Percentiles rank a stretch among this genome's conserved stretches.
Conservation (phyloP, 768 basidiomycete species). For the Mycena sanguinolenta region DNA sequence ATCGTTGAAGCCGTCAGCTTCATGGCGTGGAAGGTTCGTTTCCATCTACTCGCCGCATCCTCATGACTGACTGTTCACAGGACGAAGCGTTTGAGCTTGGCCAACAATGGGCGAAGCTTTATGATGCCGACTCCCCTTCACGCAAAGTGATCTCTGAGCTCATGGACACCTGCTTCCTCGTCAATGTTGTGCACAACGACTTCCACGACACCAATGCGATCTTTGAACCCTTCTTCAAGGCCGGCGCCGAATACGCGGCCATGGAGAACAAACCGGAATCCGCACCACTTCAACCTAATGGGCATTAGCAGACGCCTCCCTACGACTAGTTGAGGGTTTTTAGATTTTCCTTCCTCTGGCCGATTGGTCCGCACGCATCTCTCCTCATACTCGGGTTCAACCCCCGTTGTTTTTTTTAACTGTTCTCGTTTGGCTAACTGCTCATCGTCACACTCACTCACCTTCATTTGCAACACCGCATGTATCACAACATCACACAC, state of each 20-base stretch:
- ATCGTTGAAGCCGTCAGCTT: constrained; percentile 98
- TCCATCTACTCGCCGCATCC: constrained; percentile 2
- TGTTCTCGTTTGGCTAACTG: constrained; percentile 35
- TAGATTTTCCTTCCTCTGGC: constrained; percentile 32
- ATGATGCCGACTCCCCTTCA: constrained; percentile 82
- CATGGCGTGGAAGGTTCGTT: constrained; percentile 95
- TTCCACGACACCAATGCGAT: constrained; percentile 89
- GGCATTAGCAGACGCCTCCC: constrained; percentile 49
- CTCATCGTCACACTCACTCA: constrained; percentile 20
- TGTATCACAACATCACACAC: constrained; percentile 37
- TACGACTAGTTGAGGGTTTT: constrained; percentile 29
- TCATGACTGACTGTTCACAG: constrained; percentile 50
- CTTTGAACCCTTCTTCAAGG: constrained; percentile 88
- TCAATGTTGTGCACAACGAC: constrained; percentile 97
- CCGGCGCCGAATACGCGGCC: constrained; percentile 71
- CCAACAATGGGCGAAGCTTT: constrained; percentile 89
- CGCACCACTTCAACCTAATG: constrained; percentile 56
- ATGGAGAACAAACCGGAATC: constrained; percentile 41
- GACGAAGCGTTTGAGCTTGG: constrained; percentile 97
- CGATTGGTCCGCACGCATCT: constrained; percentile 29
- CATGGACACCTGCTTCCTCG: constrained; percentile 87
- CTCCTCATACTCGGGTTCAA: constrained; percentile 78
- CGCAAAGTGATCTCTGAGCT: constrained; percentile 81
- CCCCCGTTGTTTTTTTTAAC: constrained; percentile 75
- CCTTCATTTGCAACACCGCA: constrained; percentile 29